Conservation (phyloP, 1,139 yeast genomes). For the Diutina sp. region DNA sequence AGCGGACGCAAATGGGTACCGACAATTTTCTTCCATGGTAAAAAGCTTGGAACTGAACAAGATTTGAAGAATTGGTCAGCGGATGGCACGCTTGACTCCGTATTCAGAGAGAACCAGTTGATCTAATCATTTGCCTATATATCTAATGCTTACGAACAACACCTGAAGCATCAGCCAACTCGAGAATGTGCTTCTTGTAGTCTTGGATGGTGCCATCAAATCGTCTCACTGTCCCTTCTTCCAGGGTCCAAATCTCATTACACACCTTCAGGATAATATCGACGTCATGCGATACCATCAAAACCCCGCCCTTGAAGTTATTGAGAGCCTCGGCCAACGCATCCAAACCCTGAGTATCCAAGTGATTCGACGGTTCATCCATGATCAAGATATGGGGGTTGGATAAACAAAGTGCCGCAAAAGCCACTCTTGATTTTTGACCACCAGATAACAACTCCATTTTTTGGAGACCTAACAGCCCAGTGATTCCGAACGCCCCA, state of each 20-base stretch:
- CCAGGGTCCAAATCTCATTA: conserved; percentile 92
- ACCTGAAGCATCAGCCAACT: conserved; percentile 70
- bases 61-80: conserved; percentile 16
- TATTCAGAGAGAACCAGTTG: background rate
- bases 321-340: conserved; percentile 84
- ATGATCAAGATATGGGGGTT: conserved; percentile 88
- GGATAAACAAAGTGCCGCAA: conserved; percentile 83
- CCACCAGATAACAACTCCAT: conserved; percentile 92
- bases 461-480: conserved; percentile 83
- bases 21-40: conserved; percentile 53
- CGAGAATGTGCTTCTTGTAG: conserved; percentile 79
- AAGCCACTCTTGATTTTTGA: conserved; percentile 96
- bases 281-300: conserved; percentile 98
- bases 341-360: conserved; percentile 96
- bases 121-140: background rate
- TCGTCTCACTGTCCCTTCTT: conserved; percentile 63
- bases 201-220: conserved; percentile 79
- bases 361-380: conserved; percentile 98
- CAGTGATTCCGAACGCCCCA: conserved; percentile 96
- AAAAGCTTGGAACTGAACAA: conserved; percentile 45
- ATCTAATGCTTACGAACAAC: conserved; percentile 69
- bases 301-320: conserved; percentile 85
- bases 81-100: background rate
- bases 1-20: conserved; percentile 66
- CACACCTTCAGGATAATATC: conserved; percentile 79